These are phyloP conservation scores for Populus deltoides DNA, from an alignment of 345 rosid genomes.

Conservation along the genomic window DNA sequence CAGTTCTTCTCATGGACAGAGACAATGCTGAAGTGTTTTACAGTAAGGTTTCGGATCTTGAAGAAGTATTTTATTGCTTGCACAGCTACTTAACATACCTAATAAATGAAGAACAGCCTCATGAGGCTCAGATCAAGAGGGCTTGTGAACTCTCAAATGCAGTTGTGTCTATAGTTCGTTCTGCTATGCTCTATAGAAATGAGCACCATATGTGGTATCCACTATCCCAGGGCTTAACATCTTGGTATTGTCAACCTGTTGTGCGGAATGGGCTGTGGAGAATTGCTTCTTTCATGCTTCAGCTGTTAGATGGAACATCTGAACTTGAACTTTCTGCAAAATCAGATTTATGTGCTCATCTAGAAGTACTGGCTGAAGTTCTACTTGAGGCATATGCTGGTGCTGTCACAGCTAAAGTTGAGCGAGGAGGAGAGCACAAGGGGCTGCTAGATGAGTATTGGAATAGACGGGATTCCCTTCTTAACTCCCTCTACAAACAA, in stretches of 20 bases:
- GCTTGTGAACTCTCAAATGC: constrained; percentile 75
- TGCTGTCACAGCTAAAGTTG: constrained; percentile 67
- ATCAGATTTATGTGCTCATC: constrained; percentile 51
- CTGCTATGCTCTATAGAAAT: constrained; percentile 63
- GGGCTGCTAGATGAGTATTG: constrained; percentile 71
- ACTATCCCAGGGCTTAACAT: constrained; percentile 76
- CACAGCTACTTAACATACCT: constrained; percentile 67
- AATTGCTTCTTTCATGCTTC: constrained; percentile 72
- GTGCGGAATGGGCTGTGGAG: constrained; percentile 86
- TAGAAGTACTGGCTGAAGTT: constrained; percentile 64
- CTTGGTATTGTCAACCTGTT: constrained; percentile 65
- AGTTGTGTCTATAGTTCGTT: constrained; percentile 59
- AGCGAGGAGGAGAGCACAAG: constrained; percentile 66
- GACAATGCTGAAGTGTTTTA: constrained; percentile 94
- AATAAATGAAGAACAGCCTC: constrained; percentile 54
- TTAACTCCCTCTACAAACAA: constrained; percentile 65
- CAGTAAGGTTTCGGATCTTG: constrained; percentile 91
- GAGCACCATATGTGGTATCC: constrained; percentile 92
- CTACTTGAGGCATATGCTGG: constrained; percentile 66
- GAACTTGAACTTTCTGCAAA: constrained; percentile 56
- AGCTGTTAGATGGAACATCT: constrained; percentile 49
- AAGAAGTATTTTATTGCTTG: constrained; percentile 73
- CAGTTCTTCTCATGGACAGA: constrained; percentile 93
- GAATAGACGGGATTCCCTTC: constrained; percentile 66
- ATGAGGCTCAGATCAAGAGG: constrained; percentile 59